These are phyloP conservation scores for Neurospora africana DNA, from an alignment of 495 filamentous ascomycete species.

Conservation along the genomic window DNA sequence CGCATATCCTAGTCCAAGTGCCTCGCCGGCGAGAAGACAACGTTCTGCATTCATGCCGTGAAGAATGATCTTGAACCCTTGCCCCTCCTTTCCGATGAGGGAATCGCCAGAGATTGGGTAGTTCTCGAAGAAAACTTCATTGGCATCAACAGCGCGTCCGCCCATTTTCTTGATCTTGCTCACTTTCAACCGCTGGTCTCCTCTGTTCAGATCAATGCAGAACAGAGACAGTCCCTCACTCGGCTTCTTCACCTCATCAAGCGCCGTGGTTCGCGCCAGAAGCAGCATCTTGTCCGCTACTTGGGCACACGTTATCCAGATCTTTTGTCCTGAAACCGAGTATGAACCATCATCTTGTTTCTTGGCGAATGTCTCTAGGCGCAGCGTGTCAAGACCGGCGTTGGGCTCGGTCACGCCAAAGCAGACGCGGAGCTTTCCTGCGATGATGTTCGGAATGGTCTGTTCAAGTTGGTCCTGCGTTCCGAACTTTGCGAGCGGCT, in stretches of 20 bases:
- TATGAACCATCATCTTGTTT: constrained; percentile 44
- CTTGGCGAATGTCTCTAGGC: constrained; percentile 50
- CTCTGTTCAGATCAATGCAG: constrained; percentile 60
- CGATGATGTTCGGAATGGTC: constrained; percentile 59
- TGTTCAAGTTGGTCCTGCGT: constrained; percentile 45
- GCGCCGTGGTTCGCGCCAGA: constrained; percentile 60
- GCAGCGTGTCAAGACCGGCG: constrained; percentile 63
- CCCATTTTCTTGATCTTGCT: constrained; percentile 75
- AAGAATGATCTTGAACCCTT: constrained; percentile 67
- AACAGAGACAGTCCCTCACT: constrained; percentile 65
- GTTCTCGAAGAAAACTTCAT: constrained; percentile 74
- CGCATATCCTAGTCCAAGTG: constrained; percentile 64
- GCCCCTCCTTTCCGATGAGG: constrained; percentile 56
- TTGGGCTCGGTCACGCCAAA: constrained; percentile 56
- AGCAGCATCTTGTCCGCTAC: constrained; percentile 70
- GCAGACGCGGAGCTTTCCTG: constrained; percentile 56
- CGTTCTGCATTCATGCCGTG: constrained; percentile 82
- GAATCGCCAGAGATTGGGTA: constrained; percentile 51
- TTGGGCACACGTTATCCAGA: constrained; percentile 75
- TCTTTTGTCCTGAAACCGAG: constrained; percentile 63
- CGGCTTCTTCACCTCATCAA: constrained; percentile 53
- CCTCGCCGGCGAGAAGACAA: constrained; percentile 66
- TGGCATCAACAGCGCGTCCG: constrained; percentile 66
- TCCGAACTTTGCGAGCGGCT: constrained; percentile 63
- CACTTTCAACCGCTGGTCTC: constrained; percentile 48